Conservation (phyloP, 2,329 filamentous ascomycete species). For the Chaetomiaceae sp. region DNA sequence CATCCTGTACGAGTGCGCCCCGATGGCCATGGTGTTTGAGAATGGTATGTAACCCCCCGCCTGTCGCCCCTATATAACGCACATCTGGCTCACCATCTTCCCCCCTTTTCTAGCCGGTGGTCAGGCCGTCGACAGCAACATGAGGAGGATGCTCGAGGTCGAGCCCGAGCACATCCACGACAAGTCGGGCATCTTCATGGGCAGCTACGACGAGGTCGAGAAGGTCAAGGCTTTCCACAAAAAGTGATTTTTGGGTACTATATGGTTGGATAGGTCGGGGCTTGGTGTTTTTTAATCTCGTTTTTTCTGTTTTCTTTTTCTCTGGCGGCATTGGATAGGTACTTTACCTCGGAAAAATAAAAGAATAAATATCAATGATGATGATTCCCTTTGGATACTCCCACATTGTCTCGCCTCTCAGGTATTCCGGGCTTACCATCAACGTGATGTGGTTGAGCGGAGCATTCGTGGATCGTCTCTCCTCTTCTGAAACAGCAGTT, state of each 20-base stretch:
- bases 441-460: too few species aligned
- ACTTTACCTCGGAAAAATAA: background rate
- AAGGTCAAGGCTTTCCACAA: conserved; percentile 86
- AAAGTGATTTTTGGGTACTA: conserved; percentile 45
- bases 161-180: conserved; percentile 93
- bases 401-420: too few species aligned
- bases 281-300: background rate
- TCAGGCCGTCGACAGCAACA: conserved; percentile 84
- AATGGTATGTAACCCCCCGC: conserved; percentile 57
- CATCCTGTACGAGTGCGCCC: conserved; percentile 96
- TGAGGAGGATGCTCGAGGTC: conserved; percentile 85
- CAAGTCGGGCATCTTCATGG: conserved; percentile 91
- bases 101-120: conserved; percentile 63
- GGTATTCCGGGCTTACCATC: too few species aligned
- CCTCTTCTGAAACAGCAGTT: too few species aligned
- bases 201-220: conserved; percentile 90
- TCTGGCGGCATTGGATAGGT: background rate
- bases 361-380: too few species aligned
- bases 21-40: conserved; percentile 98
- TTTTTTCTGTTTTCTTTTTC: too few species aligned
- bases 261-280: background rate
- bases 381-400: background rate
- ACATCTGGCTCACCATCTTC: conserved; percentile 1
- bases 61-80: background rate
- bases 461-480: too few species aligned